Evolutionary conservation across 2,329 filamentous ascomycete genomes (phyloP), one percentile per base, ranked within the genome.

Genomic region (Sclerotinia glacialis): DNA sequence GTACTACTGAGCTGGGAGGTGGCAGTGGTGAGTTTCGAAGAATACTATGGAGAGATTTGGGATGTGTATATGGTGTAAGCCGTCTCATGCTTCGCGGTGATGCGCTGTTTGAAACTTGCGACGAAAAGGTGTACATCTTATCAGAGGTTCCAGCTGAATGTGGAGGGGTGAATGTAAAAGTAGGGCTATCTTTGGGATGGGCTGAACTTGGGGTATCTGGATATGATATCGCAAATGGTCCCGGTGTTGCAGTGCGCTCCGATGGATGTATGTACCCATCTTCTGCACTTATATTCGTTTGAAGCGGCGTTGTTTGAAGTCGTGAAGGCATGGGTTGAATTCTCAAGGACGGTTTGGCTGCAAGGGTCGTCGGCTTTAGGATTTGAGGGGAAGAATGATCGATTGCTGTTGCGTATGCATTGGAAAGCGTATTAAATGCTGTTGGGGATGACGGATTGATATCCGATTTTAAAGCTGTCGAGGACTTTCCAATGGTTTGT

Each of bases 1-100:
- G 80, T 11, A 83, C 82, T 42, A 78, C 78, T 3, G 83, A 79
- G 26, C 78, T 83, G 3, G 79, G 76, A 0, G 84, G 83, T 26
- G 85, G 85, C 8, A 89, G 79, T 23, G 86, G 86, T 5, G 86
- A 89, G 79, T 89, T 89, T 64, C 86, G 83, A 28, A 89, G 81
- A 72, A 89, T 89, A 76, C 85, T 88, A 74, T 84, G 86, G 12
- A 89, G 81, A 52, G 80, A 79, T 66, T 82, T 81, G 44, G 86
- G 83, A 69, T 86, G 86, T 1, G 79, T 83, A 72, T 89, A 89
- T 2, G 86, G 86, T 3, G 82, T 72, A 11, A 64, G 58, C 64
- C 71, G 78, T 21, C 79, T 77, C 26, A 75, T 74, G 18, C 78
- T 77, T 5, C 77, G 74, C n/a, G 80, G 77, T 14, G 79, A 79